These are phyloP conservation scores for Euphorbia schlechtendalii DNA, from an alignment of 441 rosid species.

Conservation along the genomic window DNA sequence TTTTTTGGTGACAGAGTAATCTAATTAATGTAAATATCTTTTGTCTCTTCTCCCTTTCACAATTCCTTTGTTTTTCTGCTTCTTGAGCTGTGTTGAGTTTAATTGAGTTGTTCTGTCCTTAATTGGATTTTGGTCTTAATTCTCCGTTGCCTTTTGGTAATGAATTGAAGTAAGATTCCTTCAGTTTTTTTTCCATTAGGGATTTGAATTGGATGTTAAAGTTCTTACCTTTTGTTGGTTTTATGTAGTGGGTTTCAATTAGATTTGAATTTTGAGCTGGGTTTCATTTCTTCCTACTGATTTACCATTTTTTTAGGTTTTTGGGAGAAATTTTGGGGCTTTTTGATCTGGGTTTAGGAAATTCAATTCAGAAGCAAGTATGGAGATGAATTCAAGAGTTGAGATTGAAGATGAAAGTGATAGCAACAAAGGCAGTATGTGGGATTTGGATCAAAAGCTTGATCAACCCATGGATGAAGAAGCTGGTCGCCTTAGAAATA, in stretches of 20 bases:
- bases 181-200: background rate
- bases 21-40: too few relatives aligned
- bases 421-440: conserved; percentile 69
- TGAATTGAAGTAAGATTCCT: background rate
- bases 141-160: background rate
- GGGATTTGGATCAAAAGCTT: conserved; percentile 97
- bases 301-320: too few relatives aligned
- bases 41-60: too few relatives aligned
- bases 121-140: background rate
- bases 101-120: background rate
- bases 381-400: conserved; percentile 48
- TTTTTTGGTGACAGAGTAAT: conserved; percentile 11
- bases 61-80: background rate
- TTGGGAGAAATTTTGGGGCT: background rate
- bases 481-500: conserved; percentile 79
- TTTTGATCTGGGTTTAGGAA: conserved; percentile 9
- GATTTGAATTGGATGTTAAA: background rate
- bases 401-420: conserved; percentile 59
- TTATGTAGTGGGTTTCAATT: conserved; percentile 14
- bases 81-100: too few relatives aligned
- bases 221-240: conserved; percentile 2
- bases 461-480: conserved; percentile 99
- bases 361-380: too few relatives aligned
- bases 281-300: too few relatives aligned
- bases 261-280: background rate